Conservation (phyloP, 257 asterid species). For the Penstemon barbatus region DNA sequence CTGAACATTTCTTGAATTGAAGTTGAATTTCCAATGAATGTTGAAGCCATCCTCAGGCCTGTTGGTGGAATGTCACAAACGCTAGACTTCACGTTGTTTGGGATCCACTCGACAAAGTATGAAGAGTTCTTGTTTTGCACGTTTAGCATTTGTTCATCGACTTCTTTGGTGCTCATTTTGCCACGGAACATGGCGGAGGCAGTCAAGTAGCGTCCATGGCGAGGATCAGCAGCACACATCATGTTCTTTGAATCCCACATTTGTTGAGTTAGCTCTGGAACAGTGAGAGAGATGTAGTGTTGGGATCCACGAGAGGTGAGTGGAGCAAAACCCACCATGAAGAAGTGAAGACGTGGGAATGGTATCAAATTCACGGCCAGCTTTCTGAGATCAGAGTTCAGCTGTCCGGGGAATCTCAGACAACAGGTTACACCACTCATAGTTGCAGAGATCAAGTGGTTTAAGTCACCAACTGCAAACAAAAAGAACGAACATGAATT, state of each 20-base stretch:
- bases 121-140: slow-evolving; percentile 93
- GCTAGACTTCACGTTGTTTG: slow-evolving; percentile 86
- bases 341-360: slow-evolving; percentile 90
- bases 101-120: slow-evolving; percentile 89
- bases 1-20: slow-evolving; percentile 89
- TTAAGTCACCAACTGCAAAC: slow-evolving; percentile 76
- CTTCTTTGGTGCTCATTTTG: slow-evolving; percentile 90
- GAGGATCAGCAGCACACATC: slow-evolving; percentile 96
- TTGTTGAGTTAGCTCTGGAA: slow-evolving; percentile 84
- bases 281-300: slow-evolving; percentile 79
- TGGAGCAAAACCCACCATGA: slow-evolving; percentile 92
- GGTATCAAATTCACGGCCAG: slow-evolving; percentile 85
- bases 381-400: slow-evolving; percentile 76
- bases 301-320: slow-evolving; percentile 93
- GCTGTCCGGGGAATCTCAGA: slow-evolving; percentile 84
- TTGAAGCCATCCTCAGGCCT: slow-evolving; percentile 77
- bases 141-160: slow-evolving; percentile 87
- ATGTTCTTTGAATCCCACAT: slow-evolving; percentile 94
- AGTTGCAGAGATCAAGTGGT: slow-evolving; percentile 85
- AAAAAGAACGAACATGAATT: slow-evolving; percentile 12
- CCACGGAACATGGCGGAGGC: slow-evolving; percentile 92
- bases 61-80: slow-evolving; percentile 82
- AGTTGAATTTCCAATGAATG: slow-evolving; percentile 78
- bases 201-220: slow-evolving; percentile 83
- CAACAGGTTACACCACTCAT: slow-evolving; percentile 93